Conservation (phyloP, 2,329 filamentous ascomycete species). For the Nothophoma quercina region DNA sequence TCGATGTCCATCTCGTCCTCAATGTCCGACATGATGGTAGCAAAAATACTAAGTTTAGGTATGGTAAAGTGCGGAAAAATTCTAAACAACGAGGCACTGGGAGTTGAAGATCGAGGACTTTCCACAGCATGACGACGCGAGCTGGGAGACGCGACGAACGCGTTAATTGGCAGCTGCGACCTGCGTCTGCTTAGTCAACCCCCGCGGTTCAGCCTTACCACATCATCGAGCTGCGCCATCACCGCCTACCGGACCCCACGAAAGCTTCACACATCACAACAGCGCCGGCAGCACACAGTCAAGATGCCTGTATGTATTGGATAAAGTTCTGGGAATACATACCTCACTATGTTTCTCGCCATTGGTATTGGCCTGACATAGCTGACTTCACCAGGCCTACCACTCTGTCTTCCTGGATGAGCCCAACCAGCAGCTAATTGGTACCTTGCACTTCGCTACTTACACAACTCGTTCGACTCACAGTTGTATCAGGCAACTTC, state of each 20-base stretch:
- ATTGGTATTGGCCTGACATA: background rate
- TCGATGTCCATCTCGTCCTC: slow-evolving; percentile 75
- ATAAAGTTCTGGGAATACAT: background rate
- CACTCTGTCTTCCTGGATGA: slow-evolving; percentile 95
- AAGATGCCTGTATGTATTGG: slow-evolving; percentile 57
- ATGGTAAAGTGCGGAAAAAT: no score
- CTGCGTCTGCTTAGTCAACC: slow-evolving; percentile 37
- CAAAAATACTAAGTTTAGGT: no score
- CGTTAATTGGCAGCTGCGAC: slow-evolving; percentile 42
- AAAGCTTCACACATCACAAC: slow-evolving; percentile 23
- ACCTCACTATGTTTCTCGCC: background rate
- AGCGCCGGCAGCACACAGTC: slow-evolving; percentile 29
- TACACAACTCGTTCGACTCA: background rate
- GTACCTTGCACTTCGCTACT: slow-evolving; percentile 46
- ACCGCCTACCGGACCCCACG: slow-evolving; percentile 35
- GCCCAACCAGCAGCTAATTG: slow-evolving; percentile 71
- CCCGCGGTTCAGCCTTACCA: slow-evolving; percentile 45
- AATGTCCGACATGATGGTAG: slow-evolving; percentile 59
- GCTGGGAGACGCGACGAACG: slow-evolving; percentile 32
- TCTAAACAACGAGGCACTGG: no score
- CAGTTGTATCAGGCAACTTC: slow-evolving; percentile 74
- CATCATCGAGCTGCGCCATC: slow-evolving; percentile 38
- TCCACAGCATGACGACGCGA: slow-evolving; percentile 15
- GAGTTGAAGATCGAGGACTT: background rate
- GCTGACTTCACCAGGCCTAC: slow-evolving; percentile 74